Evolutionary conservation across 2,329 filamentous ascomycete species (phyloP), one percentile per base, ranked within the genome.

Genomic region (Xylaria arbuscula): DNA sequence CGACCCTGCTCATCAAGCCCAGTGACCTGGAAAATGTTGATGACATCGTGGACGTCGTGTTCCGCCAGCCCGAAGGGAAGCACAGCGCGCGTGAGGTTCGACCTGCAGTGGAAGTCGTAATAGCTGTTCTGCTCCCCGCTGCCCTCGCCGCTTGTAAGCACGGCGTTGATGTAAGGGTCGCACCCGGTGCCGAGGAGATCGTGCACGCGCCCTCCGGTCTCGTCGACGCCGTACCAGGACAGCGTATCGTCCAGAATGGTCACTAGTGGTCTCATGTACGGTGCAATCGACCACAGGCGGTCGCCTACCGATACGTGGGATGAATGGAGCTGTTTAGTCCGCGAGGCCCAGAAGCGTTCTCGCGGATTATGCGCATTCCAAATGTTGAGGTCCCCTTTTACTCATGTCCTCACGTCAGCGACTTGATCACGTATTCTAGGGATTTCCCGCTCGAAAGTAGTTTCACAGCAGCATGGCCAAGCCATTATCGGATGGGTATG

Each of bases 21-120:
- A 0, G 93, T 96, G 7, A 94, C 92, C 78, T 97, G 93, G 77
- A 97, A 96, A 2, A 97, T 84, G 75, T 97, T 97, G 62, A 97
- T 84, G 0, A 97, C 93, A 77, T 97, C 93, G 75, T 97, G 93
- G 1, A 96, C 88, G 76, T 96, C 92, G 36, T 83, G 83, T 79
- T 96, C 93, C 5, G 83, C 85, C 50, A 96, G 78, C 0, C 92
- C 92, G 69, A 84, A 89, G 0, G 90, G 89, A 0, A 90, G 70
- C 2, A 96, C 87, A 0, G 93, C 91, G 3, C 93, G 87, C 1
- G 88, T 89, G 11, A 97, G 85, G 78, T 97, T 97, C 1, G 90
- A 93, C 76, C 95, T 93, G 78, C 93, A 97, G 78, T 96, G 92
- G 78, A 88, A 95, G 78, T 96, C 90, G 77, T 93, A 96, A 3